Evolutionary conservation across 768 basidiomycete species (phyloP).

Genomic region (Tricholoma matsutake): DNA sequence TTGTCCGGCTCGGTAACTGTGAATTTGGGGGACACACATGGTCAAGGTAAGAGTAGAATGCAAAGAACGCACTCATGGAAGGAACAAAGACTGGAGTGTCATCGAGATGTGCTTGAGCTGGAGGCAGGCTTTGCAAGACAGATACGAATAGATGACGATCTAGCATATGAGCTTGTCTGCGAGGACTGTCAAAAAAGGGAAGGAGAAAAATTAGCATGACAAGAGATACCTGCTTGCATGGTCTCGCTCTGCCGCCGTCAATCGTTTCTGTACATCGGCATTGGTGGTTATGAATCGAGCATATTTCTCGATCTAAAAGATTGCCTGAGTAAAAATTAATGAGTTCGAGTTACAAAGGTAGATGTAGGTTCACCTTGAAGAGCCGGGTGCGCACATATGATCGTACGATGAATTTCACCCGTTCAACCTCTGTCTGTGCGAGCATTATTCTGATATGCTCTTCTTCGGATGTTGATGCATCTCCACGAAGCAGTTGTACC

Average conservation of each 20-base stretch:
- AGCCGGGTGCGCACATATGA: constrained; percentile 86
- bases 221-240: constrained; percentile 64
- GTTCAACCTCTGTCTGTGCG: constrained; percentile 91
- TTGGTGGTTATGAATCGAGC: constrained; percentile 75
- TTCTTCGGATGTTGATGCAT: constrained; percentile 84
- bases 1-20: constrained; percentile 79
- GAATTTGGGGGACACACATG: neutral
- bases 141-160: constrained; percentile 78
- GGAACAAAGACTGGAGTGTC: constrained; percentile 69
- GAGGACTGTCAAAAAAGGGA: neutral
- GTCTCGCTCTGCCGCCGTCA: constrained; percentile 81
- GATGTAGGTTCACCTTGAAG: constrained; percentile 60
- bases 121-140: constrained; percentile 81
- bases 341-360: constrained; percentile 1
- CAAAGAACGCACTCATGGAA: constrained; percentile 60
- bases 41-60: constrained; percentile 3
- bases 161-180: constrained; percentile 70
- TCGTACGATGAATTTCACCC: constrained; percentile 88
- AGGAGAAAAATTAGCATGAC: neutral
- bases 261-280: constrained; percentile 66
- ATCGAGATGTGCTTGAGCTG: constrained; percentile 71
- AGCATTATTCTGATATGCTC: constrained; percentile 93
- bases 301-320: constrained; percentile 77
- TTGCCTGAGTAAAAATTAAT: constrained; percentile 21
- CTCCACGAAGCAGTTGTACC: constrained; percentile 71